These are phyloP conservation scores for Colletotrichum sansevieriae DNA, from an alignment of 2,329 filamentous ascomycete species.

Conservation along the genomic window DNA sequence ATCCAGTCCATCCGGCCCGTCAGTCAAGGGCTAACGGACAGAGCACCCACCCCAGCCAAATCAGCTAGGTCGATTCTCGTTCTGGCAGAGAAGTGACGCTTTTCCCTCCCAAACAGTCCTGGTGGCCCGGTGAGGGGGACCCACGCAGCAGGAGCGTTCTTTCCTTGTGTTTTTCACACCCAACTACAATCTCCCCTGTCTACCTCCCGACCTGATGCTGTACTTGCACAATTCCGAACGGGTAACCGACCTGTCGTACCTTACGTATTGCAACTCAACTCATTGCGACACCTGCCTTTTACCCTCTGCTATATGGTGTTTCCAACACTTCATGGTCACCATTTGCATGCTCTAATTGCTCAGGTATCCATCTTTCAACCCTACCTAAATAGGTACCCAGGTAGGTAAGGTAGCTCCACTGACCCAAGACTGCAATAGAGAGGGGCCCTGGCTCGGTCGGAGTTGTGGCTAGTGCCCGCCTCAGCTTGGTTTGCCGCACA, in stretches of 20 bases:
- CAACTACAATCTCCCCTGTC: too few relatives aligned
- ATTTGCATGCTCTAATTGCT: too few relatives aligned
- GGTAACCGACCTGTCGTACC: background rate
- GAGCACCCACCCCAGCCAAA: background rate
- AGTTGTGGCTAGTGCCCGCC: constrained; percentile 42
- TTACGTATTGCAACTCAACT: background rate
- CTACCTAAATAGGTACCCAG: too few relatives aligned
- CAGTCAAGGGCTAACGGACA: background rate
- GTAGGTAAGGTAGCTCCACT: background rate
- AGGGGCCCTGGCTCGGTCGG: constrained; percentile 27
- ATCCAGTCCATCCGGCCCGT: too few relatives aligned
- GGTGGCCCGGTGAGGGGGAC: constrained; percentile 23
- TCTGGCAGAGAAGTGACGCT: constrained; percentile 37
- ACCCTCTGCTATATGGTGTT: background rate
- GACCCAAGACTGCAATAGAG: constrained; percentile 1
- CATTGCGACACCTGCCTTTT: background rate
- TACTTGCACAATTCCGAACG: background rate
- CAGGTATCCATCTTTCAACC: background rate
- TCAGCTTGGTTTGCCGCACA: constrained; percentile 37
- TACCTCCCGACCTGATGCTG: background rate
- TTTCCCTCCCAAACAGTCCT: constrained; percentile 36
- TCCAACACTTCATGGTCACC: background rate
- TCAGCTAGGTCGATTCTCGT: constrained; percentile 5
- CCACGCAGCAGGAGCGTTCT: constrained; percentile 26
- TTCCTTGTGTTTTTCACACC: background rate